Base-by-base conservation (phyloP, 2,329 filamentous ascomycete genomes). In the Fusarium heterosporum region DNA sequence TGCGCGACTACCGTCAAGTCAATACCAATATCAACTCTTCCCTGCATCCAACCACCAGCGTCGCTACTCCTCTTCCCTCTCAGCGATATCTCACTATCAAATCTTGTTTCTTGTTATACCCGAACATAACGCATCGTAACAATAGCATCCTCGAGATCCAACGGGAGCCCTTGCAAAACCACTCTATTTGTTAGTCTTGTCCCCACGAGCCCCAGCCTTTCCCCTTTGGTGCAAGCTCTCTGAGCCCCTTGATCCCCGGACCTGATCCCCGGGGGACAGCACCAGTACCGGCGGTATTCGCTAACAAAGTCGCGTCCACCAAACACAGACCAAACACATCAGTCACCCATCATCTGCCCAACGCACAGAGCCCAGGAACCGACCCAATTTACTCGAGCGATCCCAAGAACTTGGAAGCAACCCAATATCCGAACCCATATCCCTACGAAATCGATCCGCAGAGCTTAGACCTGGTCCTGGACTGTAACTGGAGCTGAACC, bases 201-300 rank as follows among this genome's bases (percentile, higher is more conserved):
- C 60, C 34, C 62, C 53, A 39, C 45, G 36, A 41, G 22, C 25
- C 25, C 38, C 54, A 55, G 25, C 68, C 66, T 64, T 63, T 57
- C 66, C 61, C 14, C 29, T 70, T 70, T 39, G 34, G 70, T 70
- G 54, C 61, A 72, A 72, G 70, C 61, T 71, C 57, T 50, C 47
- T 62, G 68, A 68, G 47, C 60, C 66, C 69, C 68, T 68, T 71
- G 53, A 56, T 61, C 69, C 69, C 70, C 70, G 70, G 70, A 60
- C 53, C 40, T 58, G 51, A 58, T 45, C 43, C 58, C 60, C 60
- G 46, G 60, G 56, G 32, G 43, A 55, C 55, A n/a, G 34, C n/a
- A 17, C 34, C 34, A 55, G 39, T 63, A 55, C 45, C 64, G 51
- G 54, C 59, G 57, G 39, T 63, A 55, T 48, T 66, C 54, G 51